Evolutionary conservation across 345 rosid genomes (phyloP).

Genomic region (Aegle marmelos): DNA sequence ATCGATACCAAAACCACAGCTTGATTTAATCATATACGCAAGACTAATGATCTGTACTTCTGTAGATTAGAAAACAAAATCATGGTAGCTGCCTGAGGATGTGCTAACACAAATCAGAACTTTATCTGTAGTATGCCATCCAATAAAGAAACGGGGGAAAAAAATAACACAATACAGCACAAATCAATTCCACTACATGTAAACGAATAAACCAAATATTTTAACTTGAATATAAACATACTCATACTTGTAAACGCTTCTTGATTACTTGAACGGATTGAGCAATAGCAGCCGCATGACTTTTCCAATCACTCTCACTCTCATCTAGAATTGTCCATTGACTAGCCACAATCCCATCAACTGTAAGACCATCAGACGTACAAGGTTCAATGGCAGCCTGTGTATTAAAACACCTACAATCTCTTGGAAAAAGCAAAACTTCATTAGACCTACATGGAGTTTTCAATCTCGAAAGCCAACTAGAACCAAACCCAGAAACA

Average conservation of each 20-base stretch:
- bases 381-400: conserved; percentile 50
- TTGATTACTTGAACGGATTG: conserved; percentile 90
- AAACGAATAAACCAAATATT: neutral
- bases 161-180: neutral
- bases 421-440: conserved; percentile 10
- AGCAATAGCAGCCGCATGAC: conserved; percentile 89
- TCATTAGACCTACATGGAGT: conserved; percentile 3
- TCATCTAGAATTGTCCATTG: conserved; percentile 81
- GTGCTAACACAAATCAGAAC: neutral
- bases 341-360: conserved; percentile 66
- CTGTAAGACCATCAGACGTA: conserved; percentile 79
- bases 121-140: neutral
- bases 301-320: conserved; percentile 82
- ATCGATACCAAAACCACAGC: neutral
- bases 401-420: conserved; percentile 35
- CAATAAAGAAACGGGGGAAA: too few species aligned
- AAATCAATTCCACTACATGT: neutral
- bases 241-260: conserved; percentile 76
- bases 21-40: too few species aligned
- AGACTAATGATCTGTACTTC: neutral
- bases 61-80: neutral
- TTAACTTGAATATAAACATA: neutral
- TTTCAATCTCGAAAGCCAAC: neutral
- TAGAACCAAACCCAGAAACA: conserved; percentile 7
- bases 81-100: neutral